Conservation (phyloP, 78 protist species). For the Goniomonas avonlea region DNA sequence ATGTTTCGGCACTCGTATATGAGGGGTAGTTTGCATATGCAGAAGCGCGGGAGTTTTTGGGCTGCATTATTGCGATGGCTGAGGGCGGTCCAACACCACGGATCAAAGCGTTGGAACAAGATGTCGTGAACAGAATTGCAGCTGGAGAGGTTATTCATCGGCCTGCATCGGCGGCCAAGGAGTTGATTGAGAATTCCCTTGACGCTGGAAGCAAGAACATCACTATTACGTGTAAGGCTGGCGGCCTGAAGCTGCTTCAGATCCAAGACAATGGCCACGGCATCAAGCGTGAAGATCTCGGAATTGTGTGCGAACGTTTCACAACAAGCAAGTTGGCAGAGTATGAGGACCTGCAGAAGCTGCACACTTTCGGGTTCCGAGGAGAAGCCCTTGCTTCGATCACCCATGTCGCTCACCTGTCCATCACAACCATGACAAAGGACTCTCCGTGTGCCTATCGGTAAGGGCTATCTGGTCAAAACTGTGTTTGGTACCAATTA, state of each 20-base stretch:
- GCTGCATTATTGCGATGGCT: no score
- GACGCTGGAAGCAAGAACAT: constrained; percentile 59
- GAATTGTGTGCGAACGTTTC: constrained; percentile 53
- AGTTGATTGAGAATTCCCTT: constrained; percentile 58
- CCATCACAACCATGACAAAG: constrained; percentile 66
- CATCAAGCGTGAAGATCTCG: constrained; percentile 46
- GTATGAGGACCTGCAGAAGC: constrained; percentile 42
- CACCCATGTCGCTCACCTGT: constrained; percentile 79
- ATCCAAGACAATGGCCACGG: constrained; percentile 56
- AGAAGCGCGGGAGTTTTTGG: no score
- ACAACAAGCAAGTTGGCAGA: constrained; percentile 43
- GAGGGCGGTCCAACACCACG: no score
- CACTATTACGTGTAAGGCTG: constrained; percentile 2
- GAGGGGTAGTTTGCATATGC: no score
- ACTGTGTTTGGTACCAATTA: not conserved
- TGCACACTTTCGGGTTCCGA: constrained; percentile 67
- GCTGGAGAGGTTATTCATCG: constrained; percentile 63
- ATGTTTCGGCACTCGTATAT: no score
- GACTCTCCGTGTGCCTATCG: constrained; percentile 25
- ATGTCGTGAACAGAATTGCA: constrained; percentile 45
- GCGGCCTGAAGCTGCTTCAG: constrained; percentile 51
- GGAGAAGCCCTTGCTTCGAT: constrained; percentile 97
- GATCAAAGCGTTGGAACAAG: no score
- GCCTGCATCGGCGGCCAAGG: constrained; percentile 44
- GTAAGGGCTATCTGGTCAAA: not conserved